These are phyloP conservation scores for Sarocladiaceae sp. DNA, from an alignment of 2,329 filamentous ascomycete genomes.

Conservation along the genomic window DNA sequence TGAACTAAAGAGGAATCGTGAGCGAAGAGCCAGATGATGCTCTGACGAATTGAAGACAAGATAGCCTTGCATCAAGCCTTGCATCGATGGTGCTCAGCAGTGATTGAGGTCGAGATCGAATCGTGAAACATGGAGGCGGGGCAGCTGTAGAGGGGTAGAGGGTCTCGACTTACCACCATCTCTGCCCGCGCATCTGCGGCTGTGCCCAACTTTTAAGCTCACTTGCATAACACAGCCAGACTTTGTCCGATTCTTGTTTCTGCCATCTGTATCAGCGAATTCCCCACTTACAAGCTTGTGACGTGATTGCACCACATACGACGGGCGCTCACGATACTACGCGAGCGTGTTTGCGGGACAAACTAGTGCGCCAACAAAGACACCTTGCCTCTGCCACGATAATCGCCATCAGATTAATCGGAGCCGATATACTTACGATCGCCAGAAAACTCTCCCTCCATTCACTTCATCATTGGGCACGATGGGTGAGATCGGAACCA, in stretches of 20 bases:
- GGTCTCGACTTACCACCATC: not conserved
- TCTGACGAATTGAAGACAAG: not conserved
- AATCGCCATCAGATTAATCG: not conserved
- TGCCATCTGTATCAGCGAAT: not conserved
- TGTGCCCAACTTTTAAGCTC: not conserved
- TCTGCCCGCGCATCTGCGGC: not conserved
- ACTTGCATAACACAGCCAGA: not conserved
- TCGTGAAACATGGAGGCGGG: not conserved
- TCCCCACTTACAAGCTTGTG: not conserved
- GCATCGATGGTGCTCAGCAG: not conserved
- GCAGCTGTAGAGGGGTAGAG: constrained; percentile 7
- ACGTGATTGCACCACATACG: not conserved
- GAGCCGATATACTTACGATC: not conserved
- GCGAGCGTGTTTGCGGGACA: not conserved
- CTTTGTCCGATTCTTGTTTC: not conserved
- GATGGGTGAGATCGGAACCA: not conserved
- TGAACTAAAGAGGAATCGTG: not conserved
- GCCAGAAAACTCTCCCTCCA: not conserved
- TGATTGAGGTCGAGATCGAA: not conserved
- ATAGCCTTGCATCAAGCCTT: not conserved
- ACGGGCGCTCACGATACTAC: not conserved
- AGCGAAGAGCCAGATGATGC: constrained; percentile 1
- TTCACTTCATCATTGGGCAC: not conserved
- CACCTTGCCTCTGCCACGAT: not conserved
- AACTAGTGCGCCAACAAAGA: not conserved